Base-by-base conservation (phyloP, 83 land plant species). In the Picea abies region DNA sequence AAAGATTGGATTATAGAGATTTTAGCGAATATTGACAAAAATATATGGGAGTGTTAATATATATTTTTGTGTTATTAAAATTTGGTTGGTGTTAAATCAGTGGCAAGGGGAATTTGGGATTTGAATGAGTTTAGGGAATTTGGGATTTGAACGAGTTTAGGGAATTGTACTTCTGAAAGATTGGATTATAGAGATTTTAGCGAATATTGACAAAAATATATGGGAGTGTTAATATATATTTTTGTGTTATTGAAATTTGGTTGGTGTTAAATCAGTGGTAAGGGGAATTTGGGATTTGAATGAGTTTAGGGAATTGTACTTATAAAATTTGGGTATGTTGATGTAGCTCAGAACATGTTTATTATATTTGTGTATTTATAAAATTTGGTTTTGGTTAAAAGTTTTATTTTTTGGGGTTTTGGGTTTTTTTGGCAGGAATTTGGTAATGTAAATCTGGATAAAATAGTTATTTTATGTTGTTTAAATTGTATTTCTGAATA, bases 251-350 rank as follows among this genome's bases (percentile, higher is more conserved):
- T 39, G 41, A 37, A 37, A 16, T 71, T 39, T 49, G 52, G 52
- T n/a, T 39, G 76, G 76, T 71, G 19, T 71, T 7, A 37, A 49
- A 39, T 20, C 76, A 70, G 25, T 39, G 22, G 23, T 52, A 71
- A 71, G 52, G 52, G 76, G 73, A 19, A 69, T 69, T 5, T 41
- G 47, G 47, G 6, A 41, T 41, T 41, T 44, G 9, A 49, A 49
- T 44, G 56, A 72, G 76, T 72, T 72, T 49, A 44, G 58, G 26
- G 5, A 72, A 20, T 44, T 72, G 76, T 23, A 72, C 25, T 3
- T 3, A 72, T n/a, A 49, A 72, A 39, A 49, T 9, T 44, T 72
- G 37, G 76, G 76, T 49, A 72, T 72, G 37, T 72, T 56, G 58
- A n/a, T 44, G 25, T 41, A 35, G 25, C 11, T 19, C 11, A 72